Percentiles rank a stretch among this genome's conserved stretches.
These are phyloP conservation scores for Psilocybe azurescens DNA, from an alignment of 768 basidiomycete species.

Conservation along the genomic window DNA sequence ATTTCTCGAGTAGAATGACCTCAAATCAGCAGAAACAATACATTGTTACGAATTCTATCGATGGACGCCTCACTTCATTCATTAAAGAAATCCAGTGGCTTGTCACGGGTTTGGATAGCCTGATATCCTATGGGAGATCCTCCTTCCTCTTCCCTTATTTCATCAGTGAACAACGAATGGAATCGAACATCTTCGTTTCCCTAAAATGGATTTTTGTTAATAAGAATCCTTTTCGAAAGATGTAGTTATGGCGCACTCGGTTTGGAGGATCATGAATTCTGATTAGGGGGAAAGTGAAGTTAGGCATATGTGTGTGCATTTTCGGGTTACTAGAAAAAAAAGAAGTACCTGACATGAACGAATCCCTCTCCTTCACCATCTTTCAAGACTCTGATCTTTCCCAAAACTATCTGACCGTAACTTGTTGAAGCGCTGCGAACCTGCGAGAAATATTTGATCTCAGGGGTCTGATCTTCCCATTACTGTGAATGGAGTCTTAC, in stretches of 20 bases:
- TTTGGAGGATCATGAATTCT: constrained; percentile 82
- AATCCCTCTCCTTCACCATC: constrained; percentile 70
- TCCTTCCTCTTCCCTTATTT: constrained; percentile 50
- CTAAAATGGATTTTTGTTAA: constrained; percentile 37
- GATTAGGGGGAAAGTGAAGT: neutral
- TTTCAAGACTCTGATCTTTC: constrained; percentile 75
- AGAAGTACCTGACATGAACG: constrained; percentile 67
- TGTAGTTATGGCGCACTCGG: constrained; percentile 45
- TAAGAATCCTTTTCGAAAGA: neutral
- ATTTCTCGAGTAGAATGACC: no score
- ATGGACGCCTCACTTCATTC: constrained; percentile 45
- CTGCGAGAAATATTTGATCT: constrained; percentile 22
- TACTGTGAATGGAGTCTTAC: constrained; percentile 25
- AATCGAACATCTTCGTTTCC: constrained; percentile 69
- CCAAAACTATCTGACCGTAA: constrained; percentile 74
- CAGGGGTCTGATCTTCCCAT: constrained; percentile 38
- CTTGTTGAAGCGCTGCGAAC: constrained; percentile 61
- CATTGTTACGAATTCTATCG: constrained; percentile 2
- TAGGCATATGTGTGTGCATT: no score
- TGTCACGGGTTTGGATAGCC: constrained; percentile 65
- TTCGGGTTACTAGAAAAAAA: neutral
- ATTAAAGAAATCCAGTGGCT: constrained; percentile 73
- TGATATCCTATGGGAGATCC: constrained; percentile 61
- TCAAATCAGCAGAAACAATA: neutral
- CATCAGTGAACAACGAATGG: constrained; percentile 75